Percentiles rank a stretch among this genome's conserved stretches.
Conservation (phyloP, 805 yeast species). For the Teunomyces funiuensis region DNA sequence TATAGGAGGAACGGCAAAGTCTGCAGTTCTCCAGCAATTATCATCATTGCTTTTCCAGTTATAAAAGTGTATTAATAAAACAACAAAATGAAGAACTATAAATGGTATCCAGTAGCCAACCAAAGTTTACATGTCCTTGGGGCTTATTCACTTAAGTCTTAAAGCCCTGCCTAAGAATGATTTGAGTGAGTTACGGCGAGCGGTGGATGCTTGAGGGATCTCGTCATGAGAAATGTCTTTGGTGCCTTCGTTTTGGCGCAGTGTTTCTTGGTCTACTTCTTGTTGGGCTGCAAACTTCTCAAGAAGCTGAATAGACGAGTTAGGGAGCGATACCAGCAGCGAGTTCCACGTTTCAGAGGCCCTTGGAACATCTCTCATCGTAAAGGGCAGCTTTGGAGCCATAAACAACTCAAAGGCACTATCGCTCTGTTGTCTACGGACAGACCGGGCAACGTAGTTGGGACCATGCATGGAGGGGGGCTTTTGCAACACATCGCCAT, state of each 20-base stretch:
- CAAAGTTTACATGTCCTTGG: neutral
- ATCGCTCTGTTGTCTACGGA: neutral
- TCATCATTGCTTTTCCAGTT: slow-evolving; percentile 24
- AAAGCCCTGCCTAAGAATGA: neutral
- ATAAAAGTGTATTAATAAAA: neutral
- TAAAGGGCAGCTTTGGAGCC: neutral
- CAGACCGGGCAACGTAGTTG: neutral
- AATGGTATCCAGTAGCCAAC: neutral
- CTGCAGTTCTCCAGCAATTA: slow-evolving; percentile 82
- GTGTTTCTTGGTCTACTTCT: neutral
- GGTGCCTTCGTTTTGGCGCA: neutral
- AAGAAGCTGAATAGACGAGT: neutral
- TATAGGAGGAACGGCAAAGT: slow-evolving; percentile 94
- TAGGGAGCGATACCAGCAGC: neutral
- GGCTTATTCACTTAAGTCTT: neutral
- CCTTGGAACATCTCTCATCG: neutral
- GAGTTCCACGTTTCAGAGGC: neutral
- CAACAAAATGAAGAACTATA: neutral
- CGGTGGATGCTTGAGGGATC: neutral
- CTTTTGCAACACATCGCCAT: neutral
- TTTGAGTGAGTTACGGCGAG: slow-evolving; percentile 1
- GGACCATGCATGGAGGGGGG: neutral
- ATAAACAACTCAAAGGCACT: neutral
- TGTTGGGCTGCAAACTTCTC: neutral
- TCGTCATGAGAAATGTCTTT: neutral